Conservation (phyloP, 805 yeast genomes). For the Candida broadrunensis region DNA sequence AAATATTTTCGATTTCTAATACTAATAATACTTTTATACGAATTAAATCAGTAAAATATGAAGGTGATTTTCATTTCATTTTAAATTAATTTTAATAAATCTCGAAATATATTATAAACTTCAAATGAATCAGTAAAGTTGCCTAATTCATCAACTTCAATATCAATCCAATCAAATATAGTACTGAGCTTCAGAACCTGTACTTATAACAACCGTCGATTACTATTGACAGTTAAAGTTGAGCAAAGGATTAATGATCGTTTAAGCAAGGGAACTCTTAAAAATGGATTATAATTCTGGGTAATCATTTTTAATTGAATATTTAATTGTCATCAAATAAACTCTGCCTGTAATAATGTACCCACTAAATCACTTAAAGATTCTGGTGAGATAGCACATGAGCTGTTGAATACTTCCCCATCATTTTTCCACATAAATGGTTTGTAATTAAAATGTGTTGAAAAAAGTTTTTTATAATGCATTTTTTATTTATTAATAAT, state of each 20-base stretch:
- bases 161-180: slow-evolving; percentile 60
- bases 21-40: slow-evolving; percentile 62
- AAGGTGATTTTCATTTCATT: slow-evolving; percentile 54
- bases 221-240: slow-evolving; percentile 63
- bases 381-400: slow-evolving; percentile 50
- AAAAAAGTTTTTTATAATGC: too few species aligned
- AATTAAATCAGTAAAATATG: slow-evolving; percentile 47
- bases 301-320: slow-evolving; percentile 79
- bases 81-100: slow-evolving; percentile 67
- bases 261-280: slow-evolving; percentile 55
- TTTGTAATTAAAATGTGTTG: too few species aligned
- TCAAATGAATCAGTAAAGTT: slow-evolving; percentile 53
- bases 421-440: too few species aligned
- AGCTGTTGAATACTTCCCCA: slow-evolving; percentile 45
- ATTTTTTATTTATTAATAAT: too few species aligned
- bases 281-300: slow-evolving; percentile 61
- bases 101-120: slow-evolving; percentile 65
- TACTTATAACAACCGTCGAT: slow-evolving; percentile 74
- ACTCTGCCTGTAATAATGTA: slow-evolving; percentile 70
- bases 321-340: slow-evolving; percentile 80
- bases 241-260: slow-evolving; percentile 68
- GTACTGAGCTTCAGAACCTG: slow-evolving; percentile 87
- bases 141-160: slow-evolving; percentile 22
- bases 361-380: slow-evolving; percentile 57
- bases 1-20: slow-evolving; percentile 78